phyloP scores from a whole-genome alignment of 192 early-diverging fungal species.

The Coemansia sp. region DNA sequence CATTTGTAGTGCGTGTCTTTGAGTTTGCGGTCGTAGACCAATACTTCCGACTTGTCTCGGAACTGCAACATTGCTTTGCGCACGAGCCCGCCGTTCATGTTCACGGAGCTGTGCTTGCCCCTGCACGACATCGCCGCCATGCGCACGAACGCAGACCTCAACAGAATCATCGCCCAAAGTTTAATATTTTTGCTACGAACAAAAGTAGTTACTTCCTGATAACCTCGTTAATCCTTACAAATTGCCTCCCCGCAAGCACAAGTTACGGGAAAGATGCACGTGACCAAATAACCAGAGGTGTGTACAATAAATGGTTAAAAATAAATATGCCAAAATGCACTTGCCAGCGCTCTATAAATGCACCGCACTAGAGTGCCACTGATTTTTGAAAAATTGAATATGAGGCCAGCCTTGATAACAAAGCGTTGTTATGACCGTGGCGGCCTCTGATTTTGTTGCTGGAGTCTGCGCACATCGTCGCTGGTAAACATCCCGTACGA shows the following conservation, averaged over 20 bases:
- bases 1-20: slow-evolving; percentile 33
- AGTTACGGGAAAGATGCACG: neutral
- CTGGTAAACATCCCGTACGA: slow-evolving; percentile 12
- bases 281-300: neutral
- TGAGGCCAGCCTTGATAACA: neutral
- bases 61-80: slow-evolving; percentile 34
- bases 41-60: slow-evolving; percentile 11
- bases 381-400: neutral
- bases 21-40: slow-evolving; percentile 24
- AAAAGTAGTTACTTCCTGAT: neutral
- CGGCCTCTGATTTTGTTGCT: slow-evolving; percentile 11
- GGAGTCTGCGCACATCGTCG: slow-evolving; percentile 3
- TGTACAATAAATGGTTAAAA: neutral
- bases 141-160: neutral
- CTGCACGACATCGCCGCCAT: too few species aligned
- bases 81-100: slow-evolving; percentile 22
- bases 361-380: neutral
- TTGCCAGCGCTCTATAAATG: neutral
- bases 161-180: neutral
- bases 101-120: slow-evolving; percentile 4
- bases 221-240: neutral
- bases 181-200: too few species aligned
- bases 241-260: neutral
- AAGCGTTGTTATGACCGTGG: neutral
- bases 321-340: too few species aligned